Conservation (phyloP, 176 grass and related monocot genomes). For the Secale cereale region DNA sequence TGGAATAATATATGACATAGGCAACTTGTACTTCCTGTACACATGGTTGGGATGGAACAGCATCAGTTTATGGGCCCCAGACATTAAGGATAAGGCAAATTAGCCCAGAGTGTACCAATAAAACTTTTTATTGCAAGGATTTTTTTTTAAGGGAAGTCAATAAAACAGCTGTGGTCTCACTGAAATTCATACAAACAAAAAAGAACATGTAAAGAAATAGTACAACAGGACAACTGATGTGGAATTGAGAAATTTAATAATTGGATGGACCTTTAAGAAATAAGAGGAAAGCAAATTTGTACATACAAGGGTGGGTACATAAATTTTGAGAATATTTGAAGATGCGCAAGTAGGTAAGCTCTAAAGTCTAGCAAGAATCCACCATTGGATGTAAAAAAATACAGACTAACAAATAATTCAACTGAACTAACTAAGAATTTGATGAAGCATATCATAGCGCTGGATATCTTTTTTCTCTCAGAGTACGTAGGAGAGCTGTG, state of each 20-base stretch:
- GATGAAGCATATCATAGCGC: neutral
- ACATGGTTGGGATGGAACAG: conserved; percentile 18
- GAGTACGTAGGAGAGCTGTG: no score
- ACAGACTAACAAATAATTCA: neutral
- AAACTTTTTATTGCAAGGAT: neutral
- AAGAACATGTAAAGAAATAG: conserved; percentile 4
- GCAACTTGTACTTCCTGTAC: conserved; percentile 83
- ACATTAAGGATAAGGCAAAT: conserved; percentile 15
- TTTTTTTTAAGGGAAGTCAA: neutral
- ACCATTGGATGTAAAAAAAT: neutral
- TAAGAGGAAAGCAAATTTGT: neutral
- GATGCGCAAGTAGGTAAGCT: neutral
- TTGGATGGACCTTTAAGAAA: neutral
- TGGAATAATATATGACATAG: conserved; percentile 78
- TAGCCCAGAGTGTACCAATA: conserved; percentile 1
- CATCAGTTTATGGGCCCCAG: conserved; percentile 12
- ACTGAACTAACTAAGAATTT: neutral
- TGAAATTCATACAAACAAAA: conserved; percentile 1
- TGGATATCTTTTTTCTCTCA: neutral
- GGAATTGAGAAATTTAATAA: neutral
- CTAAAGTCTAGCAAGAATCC: neutral
- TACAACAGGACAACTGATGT: neutral
- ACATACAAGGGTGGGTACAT: neutral
- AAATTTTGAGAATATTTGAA: neutral
- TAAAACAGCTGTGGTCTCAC: neutral